Conservation (phyloP, 202 grass and related monocot genomes). For the Cymbopogon flexuosus region DNA sequence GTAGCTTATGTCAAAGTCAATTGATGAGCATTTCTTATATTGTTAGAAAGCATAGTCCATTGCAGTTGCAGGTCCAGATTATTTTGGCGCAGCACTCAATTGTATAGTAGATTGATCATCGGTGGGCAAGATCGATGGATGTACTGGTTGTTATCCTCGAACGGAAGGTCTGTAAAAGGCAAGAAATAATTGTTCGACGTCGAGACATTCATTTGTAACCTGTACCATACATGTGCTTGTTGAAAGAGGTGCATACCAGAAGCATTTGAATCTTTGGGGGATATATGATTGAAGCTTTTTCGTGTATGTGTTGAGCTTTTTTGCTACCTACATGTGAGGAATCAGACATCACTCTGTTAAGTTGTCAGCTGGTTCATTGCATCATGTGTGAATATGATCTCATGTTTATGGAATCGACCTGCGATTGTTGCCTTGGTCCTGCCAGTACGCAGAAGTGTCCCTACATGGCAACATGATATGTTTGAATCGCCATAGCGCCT, state of each 20-base stretch:
- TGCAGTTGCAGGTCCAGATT: not conserved
- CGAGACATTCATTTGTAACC: not conserved
- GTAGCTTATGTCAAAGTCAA: not conserved
- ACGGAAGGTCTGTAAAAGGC: not conserved
- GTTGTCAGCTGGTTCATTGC: too few species aligned
- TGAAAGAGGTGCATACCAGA: not conserved
- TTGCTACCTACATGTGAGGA: too few species aligned
- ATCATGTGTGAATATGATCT: not conserved
- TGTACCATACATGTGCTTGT: not conserved
- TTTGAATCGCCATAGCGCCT: not conserved
- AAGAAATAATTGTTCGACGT: not conserved
- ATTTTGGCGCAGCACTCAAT: constrained; percentile 25
- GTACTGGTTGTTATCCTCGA: constrained; percentile 4
- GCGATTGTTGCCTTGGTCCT: not conserved
- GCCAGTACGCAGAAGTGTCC: not conserved
- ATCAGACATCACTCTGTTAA: too few species aligned
- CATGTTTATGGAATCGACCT: not conserved
- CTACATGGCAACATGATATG: not conserved
- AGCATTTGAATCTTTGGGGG: not conserved
- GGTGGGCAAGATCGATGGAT: not conserved
- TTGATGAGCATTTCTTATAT: constrained; percentile 17
- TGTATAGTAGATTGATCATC: constrained; percentile 32
- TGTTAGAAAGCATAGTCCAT: not conserved
- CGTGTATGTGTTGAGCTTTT: too few species aligned
- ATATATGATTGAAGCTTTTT: not conserved